Base-by-base conservation (phyloP, 1,139 yeast species). In the Candida gigantensis region DNA sequence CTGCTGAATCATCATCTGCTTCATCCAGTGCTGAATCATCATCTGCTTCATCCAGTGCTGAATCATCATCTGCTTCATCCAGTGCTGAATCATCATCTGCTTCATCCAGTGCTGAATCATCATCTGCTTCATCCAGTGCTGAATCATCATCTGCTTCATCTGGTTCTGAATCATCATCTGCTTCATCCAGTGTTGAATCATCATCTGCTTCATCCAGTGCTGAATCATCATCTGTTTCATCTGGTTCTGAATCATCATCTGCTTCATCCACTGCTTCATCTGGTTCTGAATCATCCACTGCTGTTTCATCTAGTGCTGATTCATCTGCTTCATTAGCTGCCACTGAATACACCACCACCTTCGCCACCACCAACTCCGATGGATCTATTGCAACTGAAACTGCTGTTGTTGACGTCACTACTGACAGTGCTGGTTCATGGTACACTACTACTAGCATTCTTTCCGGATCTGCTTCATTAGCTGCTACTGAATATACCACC, bases 131-230 rank as follows among this genome's bases (percentile, higher is more conserved):
- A n/a, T n/a, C n/a, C n/a, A n/a, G n/a, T n/a, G n/a, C n/a, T n/a
- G 40, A 7, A 26, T 7, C 30, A 6, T 18, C 19, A 6, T 53
- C 55, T 30, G 33, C 41, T 21, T 28, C 48, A 6, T 19, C 15
- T 4, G 45, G 54, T 3, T n/a, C n/a, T n/a, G 62, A 61, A 32
- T 40, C 56, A 8, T 52, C 58, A 45, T 49, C 54, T 6, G 47
- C 30, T 23, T 43, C 43, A 11, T 18, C 19, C 7, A 18, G 7
- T 5, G 19, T 6, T 18, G 5, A 5, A 18, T 18, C 19, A 6
- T 18, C 19, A 18, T 18, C 19, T 15, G 35, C 26, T 24, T 37
- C 18, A 37, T 45, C 17, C 40, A 49, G 24, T 7, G 34, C 27
- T 10, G 11, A 25, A 7, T 14, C 26, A 17, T 32, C 23, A 12